Conservation (phyloP, 305 asterid species). For the Withania somnifera region DNA sequence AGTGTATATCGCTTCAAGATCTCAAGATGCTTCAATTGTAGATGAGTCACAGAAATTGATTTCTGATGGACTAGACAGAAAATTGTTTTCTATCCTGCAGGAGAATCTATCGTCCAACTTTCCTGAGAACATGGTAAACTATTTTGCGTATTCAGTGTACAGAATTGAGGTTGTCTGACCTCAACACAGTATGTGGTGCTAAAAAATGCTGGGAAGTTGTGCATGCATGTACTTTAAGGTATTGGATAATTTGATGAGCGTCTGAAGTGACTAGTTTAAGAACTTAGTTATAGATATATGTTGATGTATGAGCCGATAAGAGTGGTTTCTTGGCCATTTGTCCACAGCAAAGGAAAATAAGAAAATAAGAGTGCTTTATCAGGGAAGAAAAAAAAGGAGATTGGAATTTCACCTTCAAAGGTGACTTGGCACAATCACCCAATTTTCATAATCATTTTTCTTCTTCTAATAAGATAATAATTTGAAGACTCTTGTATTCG, state of each 20-base stretch:
- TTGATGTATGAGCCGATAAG: background rate
- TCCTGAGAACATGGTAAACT: slow-evolving; percentile 77
- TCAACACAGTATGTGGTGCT: slow-evolving; percentile 1
- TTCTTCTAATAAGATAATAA: background rate
- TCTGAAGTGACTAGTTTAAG: background rate
- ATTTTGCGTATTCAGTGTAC: slow-evolving; percentile 3
- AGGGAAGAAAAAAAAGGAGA: background rate
- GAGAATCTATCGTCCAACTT: slow-evolving; percentile 56
- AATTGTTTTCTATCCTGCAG: slow-evolving; percentile 47
- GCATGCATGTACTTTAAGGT: background rate
- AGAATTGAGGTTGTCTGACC: background rate
- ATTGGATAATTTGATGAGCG: background rate
- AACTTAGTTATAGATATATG: background rate
- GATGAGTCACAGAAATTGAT: slow-evolving; percentile 63
- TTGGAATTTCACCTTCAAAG: background rate
- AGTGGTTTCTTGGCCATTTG: background rate
- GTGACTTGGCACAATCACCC: background rate
- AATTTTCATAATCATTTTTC: background rate
- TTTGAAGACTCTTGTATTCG: background rate
- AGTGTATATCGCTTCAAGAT: slow-evolving; percentile 46
- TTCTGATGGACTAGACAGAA: slow-evolving; percentile 61
- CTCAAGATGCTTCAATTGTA: slow-evolving; percentile 39
- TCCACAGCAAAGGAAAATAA: background rate
- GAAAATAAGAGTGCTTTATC: background rate
- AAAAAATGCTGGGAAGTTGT: background rate